Evolutionary conservation across 495 filamentous ascomycete genomes (phyloP), one percentile per base, ranked within the genome.

Genomic region (Lepidopterella palustris): DNA sequence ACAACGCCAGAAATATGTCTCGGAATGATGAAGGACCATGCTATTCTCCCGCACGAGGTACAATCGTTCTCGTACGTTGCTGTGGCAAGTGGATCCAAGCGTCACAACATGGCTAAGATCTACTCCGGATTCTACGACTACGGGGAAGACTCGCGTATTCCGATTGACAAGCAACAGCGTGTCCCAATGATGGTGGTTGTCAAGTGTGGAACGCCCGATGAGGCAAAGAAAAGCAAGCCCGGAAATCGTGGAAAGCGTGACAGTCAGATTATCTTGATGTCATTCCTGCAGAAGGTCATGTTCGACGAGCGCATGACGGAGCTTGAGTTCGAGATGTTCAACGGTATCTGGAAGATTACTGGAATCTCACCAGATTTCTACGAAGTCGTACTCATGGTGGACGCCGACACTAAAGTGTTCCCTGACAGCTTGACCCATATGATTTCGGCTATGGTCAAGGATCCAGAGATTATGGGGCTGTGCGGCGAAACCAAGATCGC

Each of bases 241-340:
- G 95, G 95, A 59, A 99, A 99, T 72, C 84, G 95, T 65, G 95
- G 95, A 67, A 99, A 99, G 77, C 87, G 95, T 71, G 95, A 99
- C 79, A 92, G 88, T 75, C 95, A 99, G 73, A 97, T 99, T 70
- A 92, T 99, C 65, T 75, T 99, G 50, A 99, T 99, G 95, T 95
- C 90, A 20, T 99, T 99, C 81, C 77, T 99, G 66, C 95, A 99
- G 72, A 99, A 99, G 75, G 93, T 99, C 62, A 99, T 99, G 95
- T 99, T 99, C 70, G 95, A 99, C 71, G 95, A 99, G 73, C 88
- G 95, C 35, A 99, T 99, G 95, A 97, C 95, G 4, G 92, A 99
- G 70, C 83, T 99, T n/a, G 95, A 99, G 70, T 99, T 91, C 65
- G 95, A 99, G 69, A 97, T 99, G 88, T 97, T 97, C 77, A 99